Percentiles rank a stretch among this genome's conserved stretches.
Evolutionary conservation across 371 early-diverging fungal genomes (phyloP).

Genomic region (Rhizopus stolonifer): DNA sequence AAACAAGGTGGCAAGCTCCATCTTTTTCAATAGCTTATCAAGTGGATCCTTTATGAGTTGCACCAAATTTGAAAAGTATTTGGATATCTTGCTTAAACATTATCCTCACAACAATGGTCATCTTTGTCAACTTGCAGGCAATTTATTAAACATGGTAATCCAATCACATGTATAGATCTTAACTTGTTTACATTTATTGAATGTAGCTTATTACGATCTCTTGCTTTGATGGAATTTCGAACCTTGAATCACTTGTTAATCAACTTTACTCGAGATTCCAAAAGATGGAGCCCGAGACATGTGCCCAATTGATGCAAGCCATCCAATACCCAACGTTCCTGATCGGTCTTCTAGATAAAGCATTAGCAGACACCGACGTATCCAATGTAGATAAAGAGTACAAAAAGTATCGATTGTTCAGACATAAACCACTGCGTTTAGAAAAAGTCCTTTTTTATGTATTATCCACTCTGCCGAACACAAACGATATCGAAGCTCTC

Average conservation of each 20-base stretch:
- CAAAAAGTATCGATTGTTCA: background rate
- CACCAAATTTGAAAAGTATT: constrained; percentile 11
- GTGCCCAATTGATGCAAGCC: constrained; percentile 15
- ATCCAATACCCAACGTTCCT: constrained; percentile 22
- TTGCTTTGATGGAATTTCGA: constrained; percentile 4
- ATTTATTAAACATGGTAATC: constrained; percentile 20
- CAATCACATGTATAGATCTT: background rate
- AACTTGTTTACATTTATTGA: background rate
- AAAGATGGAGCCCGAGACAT: constrained; percentile 11
- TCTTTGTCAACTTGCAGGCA: constrained; percentile 5
- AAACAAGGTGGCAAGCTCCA: constrained; percentile 3
- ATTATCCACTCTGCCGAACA: constrained; percentile 12
- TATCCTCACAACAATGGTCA: constrained; percentile 13
- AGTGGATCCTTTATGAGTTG: constrained; percentile 1
- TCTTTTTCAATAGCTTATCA: constrained; percentile 13
- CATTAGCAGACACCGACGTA: constrained; percentile 17
- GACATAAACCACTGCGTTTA: constrained; percentile 14
- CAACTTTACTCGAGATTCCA: constrained; percentile 8
- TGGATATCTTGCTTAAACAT: constrained; percentile 6
- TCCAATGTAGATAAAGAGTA: background rate
- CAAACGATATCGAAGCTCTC: background rate
- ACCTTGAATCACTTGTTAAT: constrained; percentile 1
- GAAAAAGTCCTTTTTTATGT: constrained; percentile 20
- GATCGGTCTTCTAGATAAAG: constrained; percentile 13
- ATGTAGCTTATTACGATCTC: constrained; percentile 22